A percentile compares a stretch with the other conserved stretches of the same genome.
phyloP scores from a whole-genome alignment of 2,329 filamentous ascomycete species.

The Paraphoma sp. region DNA sequence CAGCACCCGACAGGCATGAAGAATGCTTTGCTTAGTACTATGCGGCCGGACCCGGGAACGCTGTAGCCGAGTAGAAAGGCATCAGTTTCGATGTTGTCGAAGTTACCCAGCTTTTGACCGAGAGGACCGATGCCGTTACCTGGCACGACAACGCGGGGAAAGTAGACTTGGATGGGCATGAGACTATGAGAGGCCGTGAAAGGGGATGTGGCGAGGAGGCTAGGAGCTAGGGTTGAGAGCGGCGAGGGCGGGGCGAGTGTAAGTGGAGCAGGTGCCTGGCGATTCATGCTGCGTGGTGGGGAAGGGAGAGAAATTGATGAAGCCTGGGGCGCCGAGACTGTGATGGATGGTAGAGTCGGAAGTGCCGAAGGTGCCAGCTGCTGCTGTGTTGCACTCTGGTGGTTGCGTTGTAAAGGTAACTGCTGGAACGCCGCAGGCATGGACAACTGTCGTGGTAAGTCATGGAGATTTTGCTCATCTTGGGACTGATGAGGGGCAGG shows the following conservation, averaged over 20 bases:
- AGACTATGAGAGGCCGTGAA: slow-evolving; percentile 7
- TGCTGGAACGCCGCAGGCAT: neutral
- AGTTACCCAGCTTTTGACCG: slow-evolving; percentile 10
- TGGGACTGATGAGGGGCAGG: neutral
- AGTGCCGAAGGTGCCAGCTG: neutral
- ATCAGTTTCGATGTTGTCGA: slow-evolving; percentile 26
- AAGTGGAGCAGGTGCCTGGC: slow-evolving; percentile 17
- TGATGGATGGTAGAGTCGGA: neutral
- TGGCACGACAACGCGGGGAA: slow-evolving; percentile 27
- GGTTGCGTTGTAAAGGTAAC: neutral
- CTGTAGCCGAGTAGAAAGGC: slow-evolving; percentile 37
- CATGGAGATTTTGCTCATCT: neutral
- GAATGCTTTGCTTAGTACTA: slow-evolving; percentile 28
- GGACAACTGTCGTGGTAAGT: neutral
- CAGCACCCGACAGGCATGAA: slow-evolving; percentile 32
- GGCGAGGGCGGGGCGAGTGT: slow-evolving; percentile 9
- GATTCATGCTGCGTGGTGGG: slow-evolving; percentile 16
- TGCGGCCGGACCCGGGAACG: slow-evolving; percentile 4
- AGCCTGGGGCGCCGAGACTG: neutral
- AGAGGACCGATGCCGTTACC: slow-evolving; percentile 12
- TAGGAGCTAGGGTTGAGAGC: slow-evolving; percentile 12
- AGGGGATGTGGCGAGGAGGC: slow-evolving; percentile 18
- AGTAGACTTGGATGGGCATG: slow-evolving; percentile 39
- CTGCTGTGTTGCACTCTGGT: neutral
- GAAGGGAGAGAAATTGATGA: neutral